Base-by-base conservation (phyloP, 495 filamentous ascomycete species). In the Penicillium atrosanguineum region DNA sequence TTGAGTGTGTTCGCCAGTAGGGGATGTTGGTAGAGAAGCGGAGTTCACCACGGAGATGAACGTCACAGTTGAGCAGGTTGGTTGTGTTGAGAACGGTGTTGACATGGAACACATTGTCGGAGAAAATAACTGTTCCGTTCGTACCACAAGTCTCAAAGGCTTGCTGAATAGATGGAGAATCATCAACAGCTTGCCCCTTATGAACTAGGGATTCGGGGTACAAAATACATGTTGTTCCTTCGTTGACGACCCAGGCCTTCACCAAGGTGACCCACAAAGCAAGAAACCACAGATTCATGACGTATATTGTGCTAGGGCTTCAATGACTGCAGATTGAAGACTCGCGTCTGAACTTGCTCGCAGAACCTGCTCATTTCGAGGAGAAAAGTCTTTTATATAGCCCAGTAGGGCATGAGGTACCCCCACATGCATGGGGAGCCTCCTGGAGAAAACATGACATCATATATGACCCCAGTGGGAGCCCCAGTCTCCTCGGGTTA, bases 41-140 rank as follows among this genome's bases (percentile, higher is more conserved):
- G n/a, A 66, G 53, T 31, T 61, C 68, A 0, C 76, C 75, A 5
- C 65, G 55, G 6, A 77, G 47, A 19, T 74, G 65, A 44, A 78
- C 68, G 7, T 72, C 62, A 31, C 59, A 63, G 49, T 77, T 68
- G 25, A 68, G 25, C 25, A 79, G 62, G 20, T 66, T 65, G 21
- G 73, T 76, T 0, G 69, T 78, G 53, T 77, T 76, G 60, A 78
- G 62, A 2, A 75, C 64, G n/a, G 63, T 62, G 53, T 74, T 69
- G 50, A 79, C 53, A 41, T 72, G 48, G 46, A 70, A 76, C 2
- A 68, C 69, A 9, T 64, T 59, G 28, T 71, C 59, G 9, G 63
- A 50, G 38, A 79, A 76, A 12, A 70, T 60, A 6, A 78, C 63
- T 1, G 58, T 68, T 6, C 71, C 71, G 41, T 72, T 65, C n/a